Percentiles rank a stretch among this genome's conserved stretches.
Conservation (phyloP, 306 rosid genomes). For the Prunus armeniaca region DNA sequence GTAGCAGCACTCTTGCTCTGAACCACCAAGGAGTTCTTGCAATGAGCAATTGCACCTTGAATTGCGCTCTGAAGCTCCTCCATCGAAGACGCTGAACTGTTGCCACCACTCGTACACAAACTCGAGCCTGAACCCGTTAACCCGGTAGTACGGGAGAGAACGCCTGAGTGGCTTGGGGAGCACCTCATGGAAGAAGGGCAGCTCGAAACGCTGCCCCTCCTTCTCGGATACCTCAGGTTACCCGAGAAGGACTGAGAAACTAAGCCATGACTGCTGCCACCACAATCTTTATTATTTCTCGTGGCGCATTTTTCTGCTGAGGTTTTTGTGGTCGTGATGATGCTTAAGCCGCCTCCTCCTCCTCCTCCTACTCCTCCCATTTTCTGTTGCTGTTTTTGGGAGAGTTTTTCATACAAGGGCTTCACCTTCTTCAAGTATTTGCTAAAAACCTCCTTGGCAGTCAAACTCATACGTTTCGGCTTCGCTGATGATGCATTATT, state of each 20-base stretch:
- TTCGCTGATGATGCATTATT: conserved; percentile 31
- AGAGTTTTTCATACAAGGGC: conserved; percentile 71
- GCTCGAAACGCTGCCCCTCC: conserved; percentile 62
- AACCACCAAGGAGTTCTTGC: conserved; percentile 72
- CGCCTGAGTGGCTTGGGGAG: conserved; percentile 86
- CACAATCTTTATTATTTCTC: conserved; percentile 10
- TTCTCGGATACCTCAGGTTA: conserved; percentile 67
- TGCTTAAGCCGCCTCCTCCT: neutral
- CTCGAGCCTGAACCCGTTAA: conserved; percentile 13
- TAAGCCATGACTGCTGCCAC: conserved; percentile 5
- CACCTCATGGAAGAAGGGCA: conserved; percentile 90
- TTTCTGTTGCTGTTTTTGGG: conserved; percentile 47
- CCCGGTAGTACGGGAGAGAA: conserved; percentile 34
- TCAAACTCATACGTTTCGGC: conserved; percentile 52
- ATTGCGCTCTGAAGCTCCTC: conserved; percentile 96
- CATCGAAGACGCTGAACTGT: conserved; percentile 38
- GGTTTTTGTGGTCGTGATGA: neutral
- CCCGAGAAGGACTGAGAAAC: conserved; percentile 87
- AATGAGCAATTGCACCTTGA: conserved; percentile 96
- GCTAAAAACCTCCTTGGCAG: conserved; percentile 71
- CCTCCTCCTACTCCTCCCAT: conserved; percentile 8
- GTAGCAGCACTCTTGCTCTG: conserved; percentile 31
- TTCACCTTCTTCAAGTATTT: conserved; percentile 81
- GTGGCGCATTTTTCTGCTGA: neutral
- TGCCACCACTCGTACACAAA: conserved; percentile 3